Conservation (phyloP, 306 rosid species). For the Malus sylvestris region DNA sequence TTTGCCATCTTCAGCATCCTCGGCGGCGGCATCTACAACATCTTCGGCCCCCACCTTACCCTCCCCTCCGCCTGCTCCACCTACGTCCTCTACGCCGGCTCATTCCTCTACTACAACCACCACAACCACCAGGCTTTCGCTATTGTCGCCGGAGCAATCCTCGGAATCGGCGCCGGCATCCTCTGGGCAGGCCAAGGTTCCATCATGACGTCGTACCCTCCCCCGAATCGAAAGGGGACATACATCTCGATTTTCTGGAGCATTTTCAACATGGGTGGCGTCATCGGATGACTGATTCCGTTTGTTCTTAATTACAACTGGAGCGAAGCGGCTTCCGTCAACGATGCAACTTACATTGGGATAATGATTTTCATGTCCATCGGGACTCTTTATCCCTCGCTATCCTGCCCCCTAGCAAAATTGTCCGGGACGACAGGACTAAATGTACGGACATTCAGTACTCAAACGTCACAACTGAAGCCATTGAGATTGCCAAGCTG, state of each 20-base stretch:
- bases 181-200: constrained; percentile 88
- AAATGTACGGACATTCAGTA: constrained; percentile 52
- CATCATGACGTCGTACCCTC: constrained; percentile 92
- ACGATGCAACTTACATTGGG: constrained; percentile 77
- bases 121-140: constrained; percentile 36
- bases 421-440: constrained; percentile 67
- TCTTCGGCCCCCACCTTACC: constrained; percentile 84
- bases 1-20: constrained; percentile 45
- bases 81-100: constrained; percentile 66
- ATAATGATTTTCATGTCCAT: constrained; percentile 73
- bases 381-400: constrained; percentile 48
- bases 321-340: constrained; percentile 46
- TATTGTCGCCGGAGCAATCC: constrained; percentile 45
- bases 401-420: constrained; percentile 54
- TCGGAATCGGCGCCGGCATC: constrained; percentile 79
- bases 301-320: constrained; percentile 29
- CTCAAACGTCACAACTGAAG: constrained; percentile 49
- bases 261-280: constrained; percentile 89
- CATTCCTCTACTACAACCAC: constrained; percentile 89
- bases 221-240: constrained; percentile 61
- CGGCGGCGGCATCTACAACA: constrained; percentile 92
- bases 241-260: constrained; percentile 87
- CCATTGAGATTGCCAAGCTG: constrained; percentile 42
- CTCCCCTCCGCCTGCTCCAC: constrained; percentile 73
- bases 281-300: neutral